These are phyloP conservation scores for Fagus sylvatica DNA, from an alignment of 306 rosid genomes.

Conservation along the genomic window DNA sequence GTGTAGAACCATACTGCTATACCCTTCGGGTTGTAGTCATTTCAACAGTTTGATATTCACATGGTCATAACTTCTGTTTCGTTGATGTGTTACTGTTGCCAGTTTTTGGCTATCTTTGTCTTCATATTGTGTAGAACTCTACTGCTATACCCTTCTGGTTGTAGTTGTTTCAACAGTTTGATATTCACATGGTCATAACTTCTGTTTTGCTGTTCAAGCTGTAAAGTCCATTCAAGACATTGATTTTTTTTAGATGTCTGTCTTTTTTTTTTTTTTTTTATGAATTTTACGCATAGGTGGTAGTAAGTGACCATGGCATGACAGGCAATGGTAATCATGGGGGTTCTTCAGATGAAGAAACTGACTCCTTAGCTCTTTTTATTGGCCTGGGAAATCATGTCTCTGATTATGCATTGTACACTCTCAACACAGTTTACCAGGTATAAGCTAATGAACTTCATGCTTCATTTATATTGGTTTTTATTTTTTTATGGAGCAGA, in stretches of 20 bases:
- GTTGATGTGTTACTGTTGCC: neutral
- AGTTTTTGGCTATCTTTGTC: neutral
- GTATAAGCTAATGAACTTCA: conserved; percentile 40
- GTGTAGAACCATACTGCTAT: conserved; percentile 6
- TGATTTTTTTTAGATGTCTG: conserved; percentile 15
- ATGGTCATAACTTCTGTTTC: neutral
- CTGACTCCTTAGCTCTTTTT: conserved; percentile 77
- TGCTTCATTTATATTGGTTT: neutral
- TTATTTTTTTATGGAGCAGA: conserved; percentile 8
- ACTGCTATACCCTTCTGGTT: conserved; percentile 8
- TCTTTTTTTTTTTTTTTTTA: neutral
- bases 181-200: neutral
- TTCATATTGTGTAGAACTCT: neutral
- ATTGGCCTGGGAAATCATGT: conserved; percentile 54
- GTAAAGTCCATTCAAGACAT: conserved; percentile 3
- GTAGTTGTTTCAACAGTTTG: conserved; percentile 8
- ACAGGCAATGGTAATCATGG: conserved; percentile 91
- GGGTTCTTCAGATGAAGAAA: conserved; percentile 89
- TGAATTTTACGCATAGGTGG: conserved; percentile 48
- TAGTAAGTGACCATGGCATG: conserved; percentile 98
- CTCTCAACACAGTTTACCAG: conserved; percentile 59
- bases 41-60: neutral
- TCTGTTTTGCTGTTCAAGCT: conserved; percentile 13
- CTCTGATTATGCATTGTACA: conserved; percentile 33
- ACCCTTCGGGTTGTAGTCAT: conserved; percentile 2